Evolutionary conservation across 1,284 basidiomycete genomes (phyloP), one percentile per base, ranked within the genome.

Genomic region (Rhodotorula glutinis): DNA sequence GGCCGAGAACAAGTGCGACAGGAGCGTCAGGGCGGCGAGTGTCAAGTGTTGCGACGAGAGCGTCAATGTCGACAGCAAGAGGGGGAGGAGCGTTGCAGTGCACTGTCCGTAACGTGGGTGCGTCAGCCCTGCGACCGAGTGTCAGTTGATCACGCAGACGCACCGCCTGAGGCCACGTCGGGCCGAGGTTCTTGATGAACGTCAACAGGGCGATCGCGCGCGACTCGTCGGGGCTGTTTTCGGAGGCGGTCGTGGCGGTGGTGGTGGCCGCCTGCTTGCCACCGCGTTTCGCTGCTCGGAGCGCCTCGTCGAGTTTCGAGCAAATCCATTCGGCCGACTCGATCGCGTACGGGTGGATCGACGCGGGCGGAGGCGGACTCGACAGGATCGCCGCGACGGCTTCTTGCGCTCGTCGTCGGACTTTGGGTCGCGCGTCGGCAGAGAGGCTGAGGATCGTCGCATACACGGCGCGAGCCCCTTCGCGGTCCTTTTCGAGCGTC

Each of bases 381-480:
- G 83, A 81, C 38, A 94, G 82, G 7, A 93, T 83, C 72, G 90
- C 87, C 70, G 84, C 84, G 51, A 98, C 84, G 29, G 91, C 85
- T 74, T 97, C 92, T 63, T 89, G 88, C 14, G 95, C 93, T 71
- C 88, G 86, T 79, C 87, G 93, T 65, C 96, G 86, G 56, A 98
- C 92, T 81, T 98, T 98, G 46, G 96, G 95, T 54, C 95, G 83
- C 2, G 87, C 84, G 81, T 98, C 95, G 58, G 92, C 82, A 73
- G 87, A 88, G 58, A 98, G 81, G 67, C 90, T 87, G 56, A 98
- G 82, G 56, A 95, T 82, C 29, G 87, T 86, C 43, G 87, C 86
- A 79, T 90, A 92, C 2, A 85, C 82, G 76, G 91, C 87, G 55
- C 89, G 85, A 73, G 89, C 84, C 77, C 80, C 78, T n/a, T 57